Evolutionary conservation across 441 rosid genomes (phyloP), one percentile per base, ranked within the genome.

Genomic region (Gossypium davidsonii): DNA sequence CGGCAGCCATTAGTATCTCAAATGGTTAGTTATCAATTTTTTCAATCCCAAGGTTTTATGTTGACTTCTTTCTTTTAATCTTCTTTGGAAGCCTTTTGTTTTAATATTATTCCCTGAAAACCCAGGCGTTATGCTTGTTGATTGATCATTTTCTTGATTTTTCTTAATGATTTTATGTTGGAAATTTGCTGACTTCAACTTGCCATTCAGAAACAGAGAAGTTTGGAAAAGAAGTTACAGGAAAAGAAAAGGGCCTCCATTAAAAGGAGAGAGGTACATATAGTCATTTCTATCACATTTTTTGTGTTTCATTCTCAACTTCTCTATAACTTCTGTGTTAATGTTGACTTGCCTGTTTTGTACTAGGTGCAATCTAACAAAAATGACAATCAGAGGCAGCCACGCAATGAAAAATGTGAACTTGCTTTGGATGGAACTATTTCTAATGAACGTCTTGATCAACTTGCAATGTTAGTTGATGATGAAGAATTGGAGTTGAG

Each of bases 401-500:
- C 80, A 18, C 78, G 34, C 52, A 78, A 60, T 78, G 91, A 84
- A 73, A 91, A 83, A 76, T 95, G 98, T 56, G 89, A 86, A 81
- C 99, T 93, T 67, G 83, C 86, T 62, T 46, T 83, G 76, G 90
- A 87, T 58, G 83, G 78, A 70, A 74, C 62, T 37, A 67, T 77
- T 49, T 73, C 81, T 68, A 73, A 80, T 76, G 87, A 86, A 52
- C 57, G 72, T 61, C 75, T 70, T 58, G 84, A 84, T 74, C 84
- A 78, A 70, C 83, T 75, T 71, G 78, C 77, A 6, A 70, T 80
- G 80, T 85, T 91, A 76, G 84, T 83, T 73, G 99, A 95, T 82
- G 98, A 95, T 70, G 99, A 95, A 83, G 95, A 90, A 70, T 73
- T 95, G 78, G 99, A 95, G 85, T 79, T 88, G 82, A 87, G 92